These are phyloP conservation scores for Dacryopinax spathularia DNA, from an alignment of 768 basidiomycete species.

Conservation along the genomic window DNA sequence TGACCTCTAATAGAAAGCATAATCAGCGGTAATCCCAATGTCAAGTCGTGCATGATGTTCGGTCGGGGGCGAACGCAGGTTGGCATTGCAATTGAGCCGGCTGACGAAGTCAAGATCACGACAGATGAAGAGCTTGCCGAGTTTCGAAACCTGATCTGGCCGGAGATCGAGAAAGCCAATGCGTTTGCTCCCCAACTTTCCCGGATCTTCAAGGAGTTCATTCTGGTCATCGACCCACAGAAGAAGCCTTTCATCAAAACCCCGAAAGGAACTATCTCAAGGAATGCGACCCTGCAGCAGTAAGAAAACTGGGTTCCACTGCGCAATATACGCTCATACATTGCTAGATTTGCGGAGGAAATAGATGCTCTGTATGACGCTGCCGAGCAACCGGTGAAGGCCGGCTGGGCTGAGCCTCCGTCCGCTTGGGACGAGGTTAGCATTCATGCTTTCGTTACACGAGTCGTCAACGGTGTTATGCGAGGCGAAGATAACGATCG, in stretches of 20 bases:
- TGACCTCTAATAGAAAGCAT: slow-evolving; percentile 22
- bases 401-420: neutral
- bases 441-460: neutral
- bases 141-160: neutral
- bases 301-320: neutral
- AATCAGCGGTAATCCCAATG: slow-evolving; percentile 23
- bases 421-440: neutral
- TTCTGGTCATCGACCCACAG: neutral
- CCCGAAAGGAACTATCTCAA: neutral
- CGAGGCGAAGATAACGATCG: neutral
- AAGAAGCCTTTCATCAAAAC: neutral
- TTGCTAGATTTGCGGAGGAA: neutral
- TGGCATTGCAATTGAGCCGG: slow-evolving; percentile 30
- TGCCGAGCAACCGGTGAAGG: neutral
- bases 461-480: neutral
- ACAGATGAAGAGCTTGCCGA: neutral
- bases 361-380: neutral
- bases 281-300: neutral
- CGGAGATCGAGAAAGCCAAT: neutral
- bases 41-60: slow-evolving; percentile 27
- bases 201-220: neutral
- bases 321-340: neutral
- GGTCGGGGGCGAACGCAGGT: slow-evolving; percentile 26
- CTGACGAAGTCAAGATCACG: neutral
- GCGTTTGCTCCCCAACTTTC: neutral